phyloP scores from a whole-genome alignment of 179 eudicot species.

The Camellia oleifera region DNA sequence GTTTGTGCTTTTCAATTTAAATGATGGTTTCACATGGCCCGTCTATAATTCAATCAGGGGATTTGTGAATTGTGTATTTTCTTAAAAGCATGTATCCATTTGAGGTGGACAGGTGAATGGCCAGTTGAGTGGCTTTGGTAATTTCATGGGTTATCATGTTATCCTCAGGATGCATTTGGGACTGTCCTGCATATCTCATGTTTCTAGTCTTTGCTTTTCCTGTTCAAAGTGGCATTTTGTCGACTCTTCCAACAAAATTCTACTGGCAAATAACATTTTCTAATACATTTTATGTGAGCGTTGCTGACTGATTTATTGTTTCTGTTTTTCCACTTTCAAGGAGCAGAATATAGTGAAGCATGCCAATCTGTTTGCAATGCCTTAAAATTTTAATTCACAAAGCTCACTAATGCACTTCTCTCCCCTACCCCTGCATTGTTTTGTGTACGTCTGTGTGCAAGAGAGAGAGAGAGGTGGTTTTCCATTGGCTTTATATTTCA shows the following conservation, averaged over 20 bases:
- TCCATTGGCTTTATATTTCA: background rate
- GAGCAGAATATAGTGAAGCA: background rate
- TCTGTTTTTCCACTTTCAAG: too few species aligned
- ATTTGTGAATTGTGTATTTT: background rate
- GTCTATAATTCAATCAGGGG: background rate
- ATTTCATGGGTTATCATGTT: background rate
- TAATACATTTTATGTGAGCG: background rate
- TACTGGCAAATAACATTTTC: too few species aligned
- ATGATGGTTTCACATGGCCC: background rate
- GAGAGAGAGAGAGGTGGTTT: background rate
- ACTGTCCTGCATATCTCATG: background rate
- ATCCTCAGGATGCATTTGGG: background rate
- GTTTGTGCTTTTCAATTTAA: too few species aligned
- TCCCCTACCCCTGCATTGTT: too few species aligned
- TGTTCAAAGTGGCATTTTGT: background rate
- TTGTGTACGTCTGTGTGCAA: too few species aligned
- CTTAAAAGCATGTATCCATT: background rate
- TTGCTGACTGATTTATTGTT: background rate
- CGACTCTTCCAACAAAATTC: background rate
- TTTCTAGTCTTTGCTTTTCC: background rate
- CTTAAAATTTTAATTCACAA: too few species aligned
- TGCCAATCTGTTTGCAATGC: too few species aligned
- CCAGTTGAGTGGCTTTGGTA: background rate
- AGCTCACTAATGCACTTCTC: too few species aligned
- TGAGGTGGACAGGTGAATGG: background rate